phyloP scores from a whole-genome alignment of 2,329 filamentous ascomycete genomes.

The Meredithiella fracta region DNA sequence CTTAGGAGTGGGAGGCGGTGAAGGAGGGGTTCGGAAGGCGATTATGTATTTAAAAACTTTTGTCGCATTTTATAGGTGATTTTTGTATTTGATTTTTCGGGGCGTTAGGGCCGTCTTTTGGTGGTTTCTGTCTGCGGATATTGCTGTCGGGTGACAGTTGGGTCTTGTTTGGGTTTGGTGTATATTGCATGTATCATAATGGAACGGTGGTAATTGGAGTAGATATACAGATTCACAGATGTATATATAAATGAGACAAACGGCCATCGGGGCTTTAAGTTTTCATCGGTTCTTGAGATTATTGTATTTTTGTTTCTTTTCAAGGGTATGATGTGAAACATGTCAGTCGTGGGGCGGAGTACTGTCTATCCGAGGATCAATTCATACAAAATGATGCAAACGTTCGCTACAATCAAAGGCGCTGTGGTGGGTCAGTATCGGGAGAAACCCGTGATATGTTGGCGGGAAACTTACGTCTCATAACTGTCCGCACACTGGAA shows the following conservation, averaged over 20 bases:
- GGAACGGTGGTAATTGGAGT: background rate
- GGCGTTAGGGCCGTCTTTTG: too few relatives aligned
- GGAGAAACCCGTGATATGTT: too few relatives aligned
- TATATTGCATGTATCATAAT: background rate
- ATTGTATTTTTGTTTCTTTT: background rate
- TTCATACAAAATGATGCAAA: constrained; percentile 68
- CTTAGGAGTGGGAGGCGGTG: background rate
- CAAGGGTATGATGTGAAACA: background rate
- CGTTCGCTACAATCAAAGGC: constrained; percentile 71
- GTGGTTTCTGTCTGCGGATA: too few relatives aligned
- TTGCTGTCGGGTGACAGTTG: background rate
- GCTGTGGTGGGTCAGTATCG: too few relatives aligned
- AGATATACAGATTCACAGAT: background rate
- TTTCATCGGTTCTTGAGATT: background rate
- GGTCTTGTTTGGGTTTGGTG: background rate
- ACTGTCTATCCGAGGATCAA: constrained; percentile 51
- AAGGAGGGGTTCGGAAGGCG: background rate
- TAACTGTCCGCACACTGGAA: constrained; percentile 74
- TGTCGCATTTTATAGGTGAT: too few relatives aligned
- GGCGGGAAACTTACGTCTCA: constrained; percentile 69
- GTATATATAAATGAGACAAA: background rate
- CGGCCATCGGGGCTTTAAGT: background rate
- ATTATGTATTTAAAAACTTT: too few relatives aligned
- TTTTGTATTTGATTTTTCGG: too few relatives aligned
- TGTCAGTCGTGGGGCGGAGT: background rate